Conservation (phyloP, 441 rosid species). For the Geranium incanum region DNA sequence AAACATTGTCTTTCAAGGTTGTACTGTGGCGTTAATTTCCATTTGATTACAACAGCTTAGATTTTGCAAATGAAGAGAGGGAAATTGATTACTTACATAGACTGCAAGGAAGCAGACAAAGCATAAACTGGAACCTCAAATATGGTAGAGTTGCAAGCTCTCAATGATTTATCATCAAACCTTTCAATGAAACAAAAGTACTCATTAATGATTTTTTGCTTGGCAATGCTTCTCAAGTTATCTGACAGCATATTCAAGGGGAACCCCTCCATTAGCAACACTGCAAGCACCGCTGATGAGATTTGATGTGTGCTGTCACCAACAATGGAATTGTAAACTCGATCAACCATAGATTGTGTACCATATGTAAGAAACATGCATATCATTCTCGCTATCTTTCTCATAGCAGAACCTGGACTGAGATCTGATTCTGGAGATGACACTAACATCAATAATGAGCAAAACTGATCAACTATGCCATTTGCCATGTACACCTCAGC, state of each 20-base stretch:
- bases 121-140: conserved; percentile 48
- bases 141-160: conserved; percentile 30
- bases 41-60: conserved; percentile 8
- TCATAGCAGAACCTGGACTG: conserved; percentile 48
- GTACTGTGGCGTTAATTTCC: conserved; percentile 5
- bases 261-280: conserved; percentile 71
- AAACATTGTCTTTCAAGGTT: neutral
- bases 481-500: conserved; percentile 45
- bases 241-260: conserved; percentile 53
- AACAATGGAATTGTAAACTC: conserved; percentile 36
- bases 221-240: conserved; percentile 38
- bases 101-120: conserved; percentile 62
- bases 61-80: neutral
- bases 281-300: conserved; percentile 40
- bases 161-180: conserved; percentile 29
- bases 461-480: conserved; percentile 41
- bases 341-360: conserved; percentile 43
- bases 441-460: conserved; percentile 40
- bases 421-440: conserved; percentile 45
- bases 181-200: conserved; percentile 45
- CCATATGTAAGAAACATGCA: conserved; percentile 52
- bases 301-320: conserved; percentile 35
- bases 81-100: conserved; percentile 47
- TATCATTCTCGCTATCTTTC: conserved; percentile 58
- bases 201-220: conserved; percentile 48